phyloP scores from a whole-genome alignment of 2,329 filamentous ascomycete genomes.

The Aureobasidium vineae region DNA sequence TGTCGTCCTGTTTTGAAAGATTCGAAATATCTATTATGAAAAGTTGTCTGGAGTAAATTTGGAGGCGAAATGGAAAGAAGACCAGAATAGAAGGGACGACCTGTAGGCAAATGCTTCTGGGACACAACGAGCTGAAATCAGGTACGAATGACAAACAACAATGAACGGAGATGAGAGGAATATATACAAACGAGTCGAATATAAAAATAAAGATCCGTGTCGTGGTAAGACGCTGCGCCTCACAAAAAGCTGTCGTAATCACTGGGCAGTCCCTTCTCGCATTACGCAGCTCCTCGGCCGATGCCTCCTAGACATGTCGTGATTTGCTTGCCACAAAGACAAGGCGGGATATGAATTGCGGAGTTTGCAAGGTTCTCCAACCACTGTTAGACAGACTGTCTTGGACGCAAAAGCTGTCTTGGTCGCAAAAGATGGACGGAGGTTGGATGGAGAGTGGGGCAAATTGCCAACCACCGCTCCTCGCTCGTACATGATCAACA shows the following conservation, averaged over 20 bases:
- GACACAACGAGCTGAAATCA: neutral
- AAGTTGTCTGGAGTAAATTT: neutral
- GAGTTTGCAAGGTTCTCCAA: slow-evolving; percentile 19
- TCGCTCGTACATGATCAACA: slow-evolving; percentile 21
- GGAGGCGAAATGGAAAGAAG: slow-evolving; percentile 4
- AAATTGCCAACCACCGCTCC: slow-evolving; percentile 16
- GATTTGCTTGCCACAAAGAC: slow-evolving; percentile 12
- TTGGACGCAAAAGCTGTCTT: slow-evolving; percentile 19
- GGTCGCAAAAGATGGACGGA: slow-evolving; percentile 20
- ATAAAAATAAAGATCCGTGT: slow-evolving; percentile 18
- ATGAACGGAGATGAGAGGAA: neutral
- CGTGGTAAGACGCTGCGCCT: slow-evolving; percentile 20
- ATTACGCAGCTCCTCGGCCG: slow-evolving; percentile 25
- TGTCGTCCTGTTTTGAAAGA: slow-evolving; percentile 1
- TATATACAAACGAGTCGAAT: neutral
- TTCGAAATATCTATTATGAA: neutral
- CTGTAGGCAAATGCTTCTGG: neutral
- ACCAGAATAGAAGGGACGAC: neutral
- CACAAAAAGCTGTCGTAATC: slow-evolving; percentile 22
- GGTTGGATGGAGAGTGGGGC: slow-evolving; percentile 17
- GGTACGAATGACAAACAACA: neutral
- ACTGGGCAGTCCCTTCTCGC: slow-evolving; percentile 10
- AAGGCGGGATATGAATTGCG: neutral
- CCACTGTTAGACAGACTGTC: neutral
- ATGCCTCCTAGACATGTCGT: slow-evolving; percentile 7